Percentiles rank a stretch among this genome's conserved stretches.
Evolutionary conservation across 2,329 filamentous ascomycete species (phyloP).

Genomic region (Monosporascus sp.): DNA sequence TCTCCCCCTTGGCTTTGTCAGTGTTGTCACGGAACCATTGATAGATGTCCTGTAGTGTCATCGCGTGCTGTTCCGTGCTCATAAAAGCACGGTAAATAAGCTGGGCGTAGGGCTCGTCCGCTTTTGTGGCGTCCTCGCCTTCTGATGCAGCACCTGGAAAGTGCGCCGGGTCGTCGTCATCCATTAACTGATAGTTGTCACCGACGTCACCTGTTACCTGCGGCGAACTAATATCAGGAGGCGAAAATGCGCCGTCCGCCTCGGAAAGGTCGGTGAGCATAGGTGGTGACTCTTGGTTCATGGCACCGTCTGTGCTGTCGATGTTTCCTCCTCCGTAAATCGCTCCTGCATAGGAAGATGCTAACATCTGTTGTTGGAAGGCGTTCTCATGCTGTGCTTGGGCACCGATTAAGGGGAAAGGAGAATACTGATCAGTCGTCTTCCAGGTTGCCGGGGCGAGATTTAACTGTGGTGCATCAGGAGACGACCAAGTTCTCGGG

Average conservation of each 20-base stretch:
- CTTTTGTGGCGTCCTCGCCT: constrained; percentile 20
- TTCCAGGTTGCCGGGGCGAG: constrained; percentile 10
- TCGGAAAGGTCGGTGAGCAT: constrained; percentile 4
- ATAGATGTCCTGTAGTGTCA: constrained; percentile 84
- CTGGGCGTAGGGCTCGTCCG: constrained; percentile 70
- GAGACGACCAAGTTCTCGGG: constrained; percentile 27
- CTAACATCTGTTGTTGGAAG: constrained; percentile 7
- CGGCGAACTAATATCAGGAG: constrained; percentile 5
- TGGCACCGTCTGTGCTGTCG: constrained; percentile 1
- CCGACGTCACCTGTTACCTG: neutral
- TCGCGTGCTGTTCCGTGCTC: constrained; percentile 58
- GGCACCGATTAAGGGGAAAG: constrained; percentile 3
- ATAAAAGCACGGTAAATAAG: constrained; percentile 74
- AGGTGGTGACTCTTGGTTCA: constrained; percentile 5
- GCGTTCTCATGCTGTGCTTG: constrained; percentile 9
- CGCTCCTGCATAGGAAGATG: constrained; percentile 1
- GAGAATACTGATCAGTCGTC: constrained; percentile 3
- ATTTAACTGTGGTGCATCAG: constrained; percentile 10
- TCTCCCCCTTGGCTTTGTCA: constrained; percentile 59
- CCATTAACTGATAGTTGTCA: neutral
- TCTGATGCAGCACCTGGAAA: constrained; percentile 15
- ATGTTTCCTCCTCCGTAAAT: constrained; percentile 3
- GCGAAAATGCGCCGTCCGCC: constrained; percentile 1
- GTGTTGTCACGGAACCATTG: constrained; percentile 83
- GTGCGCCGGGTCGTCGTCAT: constrained; percentile 6